Evolutionary conservation across 2,329 filamentous ascomycete species (phyloP).

Genomic region (Colletotrichum filicis): DNA sequence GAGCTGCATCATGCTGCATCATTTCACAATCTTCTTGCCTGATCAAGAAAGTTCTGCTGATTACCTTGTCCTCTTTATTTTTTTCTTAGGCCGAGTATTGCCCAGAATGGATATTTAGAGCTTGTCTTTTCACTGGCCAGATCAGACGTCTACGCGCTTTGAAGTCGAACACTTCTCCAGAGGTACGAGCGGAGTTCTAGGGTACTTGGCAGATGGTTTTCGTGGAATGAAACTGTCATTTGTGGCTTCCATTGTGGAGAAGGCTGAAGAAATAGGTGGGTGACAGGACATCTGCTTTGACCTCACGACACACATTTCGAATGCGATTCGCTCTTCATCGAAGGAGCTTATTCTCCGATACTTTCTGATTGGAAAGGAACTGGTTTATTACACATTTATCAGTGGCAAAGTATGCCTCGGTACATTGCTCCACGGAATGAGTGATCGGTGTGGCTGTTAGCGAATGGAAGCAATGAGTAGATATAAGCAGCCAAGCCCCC

Average conservation of each 20-base stretch:
- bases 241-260: not conserved
- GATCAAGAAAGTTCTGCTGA: not conserved
- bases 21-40: not conserved
- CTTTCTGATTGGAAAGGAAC: not conserved
- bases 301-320: not conserved
- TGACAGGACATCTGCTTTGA: not conserved
- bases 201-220: not conserved
- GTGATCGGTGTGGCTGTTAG: not conserved
- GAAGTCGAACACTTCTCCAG: not conserved
- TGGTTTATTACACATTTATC: not conserved
- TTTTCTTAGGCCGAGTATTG: not conserved
- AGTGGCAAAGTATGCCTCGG: not conserved
- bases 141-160: not conserved
- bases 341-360: not conserved
- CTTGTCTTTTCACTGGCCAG: not conserved
- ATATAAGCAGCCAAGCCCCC: not conserved
- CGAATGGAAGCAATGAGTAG: not conserved
- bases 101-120: not conserved
- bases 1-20: not conserved
- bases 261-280: not conserved
- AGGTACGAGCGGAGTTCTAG: not conserved
- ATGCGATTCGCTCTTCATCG: not conserved
- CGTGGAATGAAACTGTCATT: not conserved
- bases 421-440: not conserved
- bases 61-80: not conserved